Evolutionary conservation across 805 yeast genomes (phyloP), one percentile per base, ranked within the genome.

Genomic region (Lipomyces kockii): DNA sequence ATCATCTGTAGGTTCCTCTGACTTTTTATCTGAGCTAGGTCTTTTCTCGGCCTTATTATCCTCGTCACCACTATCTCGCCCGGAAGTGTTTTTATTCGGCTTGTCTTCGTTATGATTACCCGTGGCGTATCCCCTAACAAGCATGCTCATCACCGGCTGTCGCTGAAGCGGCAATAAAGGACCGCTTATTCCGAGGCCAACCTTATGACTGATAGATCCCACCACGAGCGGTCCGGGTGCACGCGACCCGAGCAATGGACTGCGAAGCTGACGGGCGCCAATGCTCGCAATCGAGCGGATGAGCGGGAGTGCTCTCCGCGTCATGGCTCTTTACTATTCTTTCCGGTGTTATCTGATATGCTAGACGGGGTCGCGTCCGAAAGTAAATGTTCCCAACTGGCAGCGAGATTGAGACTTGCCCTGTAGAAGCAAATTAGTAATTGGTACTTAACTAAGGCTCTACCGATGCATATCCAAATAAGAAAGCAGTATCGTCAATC

Each of bases 301-400:
- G 62, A 63, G 58, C 58, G 53, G 35, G 5, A 51, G 54, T n/a
- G 65, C 65, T 63, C 65, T 61, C 49, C 65, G 65, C 61, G 58
- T 43, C 61, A 62, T 62, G 52, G n/a, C 32, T 8, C 43, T 12
- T 37, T 37, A 6, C 43, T 43, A 11, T 43, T n/a, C 49, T 17
- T 17, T 4, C 22, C 22, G 49, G 49, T n/a, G n/a, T 17, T 43
- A n/a, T 43, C 9, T n/a, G 22, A n/a, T 43, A 43, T 43, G 49
- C 49, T 43, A n/a, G 49, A 43, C 49, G 8, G 22, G 22, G 22
- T 43, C 49, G 49, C 43, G 49, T 43, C 22, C 49, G 25, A 12
- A 43, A 43, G 3, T n/a, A 43, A 17, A n/a, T n/a, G n/a, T n/a
- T 43, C 8, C n/a, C 9, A 43, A 17, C 49, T n/a, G 22, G 20